Percentiles rank a stretch among this genome's conserved stretches.
Conservation (phyloP, 768 basidiomycete species). For the Termitomyces sp. region DNA sequence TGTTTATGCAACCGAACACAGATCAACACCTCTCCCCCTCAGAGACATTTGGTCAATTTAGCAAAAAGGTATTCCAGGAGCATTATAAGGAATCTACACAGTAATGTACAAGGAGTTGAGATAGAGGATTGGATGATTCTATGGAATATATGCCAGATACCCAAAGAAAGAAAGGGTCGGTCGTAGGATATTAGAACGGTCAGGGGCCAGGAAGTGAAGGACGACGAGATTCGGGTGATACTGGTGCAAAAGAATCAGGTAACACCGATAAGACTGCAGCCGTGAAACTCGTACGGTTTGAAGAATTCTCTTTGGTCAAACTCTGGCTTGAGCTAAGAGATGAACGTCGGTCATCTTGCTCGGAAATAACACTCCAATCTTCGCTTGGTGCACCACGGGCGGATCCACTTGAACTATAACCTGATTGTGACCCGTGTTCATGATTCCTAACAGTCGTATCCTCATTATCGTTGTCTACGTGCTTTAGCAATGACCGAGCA, state of each 20-base stretch:
- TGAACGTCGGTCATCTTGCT: conserved; percentile 58
- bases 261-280: conserved; percentile 60
- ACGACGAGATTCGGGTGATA: conserved; percentile 37
- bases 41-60: conserved; percentile 88
- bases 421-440: conserved; percentile 36
- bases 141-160: conserved; percentile 19
- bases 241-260: conserved; percentile 48
- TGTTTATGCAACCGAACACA: conserved; percentile 89
- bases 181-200: not conserved
- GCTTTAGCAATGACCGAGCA: conserved; percentile 83
- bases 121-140: conserved; percentile 11
- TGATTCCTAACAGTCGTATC: conserved; percentile 36
- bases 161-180: not conserved
- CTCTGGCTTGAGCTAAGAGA: conserved; percentile 52
- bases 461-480: conserved; percentile 30
- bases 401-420: conserved; percentile 56
- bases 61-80: conserved; percentile 71
- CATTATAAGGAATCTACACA: conserved; percentile 36
- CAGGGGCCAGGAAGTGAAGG: conserved; percentile 34
- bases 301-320: conserved; percentile 29
- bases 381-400: conserved; percentile 58
- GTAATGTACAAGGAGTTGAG: conserved; percentile 11
- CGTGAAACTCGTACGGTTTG: conserved; percentile 62
- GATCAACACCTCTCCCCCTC: conserved; percentile 64
- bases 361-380: conserved; percentile 88